Evolutionary conservation across 148 eudicot species (phyloP).

Genomic region (Diospyros kaki): DNA sequence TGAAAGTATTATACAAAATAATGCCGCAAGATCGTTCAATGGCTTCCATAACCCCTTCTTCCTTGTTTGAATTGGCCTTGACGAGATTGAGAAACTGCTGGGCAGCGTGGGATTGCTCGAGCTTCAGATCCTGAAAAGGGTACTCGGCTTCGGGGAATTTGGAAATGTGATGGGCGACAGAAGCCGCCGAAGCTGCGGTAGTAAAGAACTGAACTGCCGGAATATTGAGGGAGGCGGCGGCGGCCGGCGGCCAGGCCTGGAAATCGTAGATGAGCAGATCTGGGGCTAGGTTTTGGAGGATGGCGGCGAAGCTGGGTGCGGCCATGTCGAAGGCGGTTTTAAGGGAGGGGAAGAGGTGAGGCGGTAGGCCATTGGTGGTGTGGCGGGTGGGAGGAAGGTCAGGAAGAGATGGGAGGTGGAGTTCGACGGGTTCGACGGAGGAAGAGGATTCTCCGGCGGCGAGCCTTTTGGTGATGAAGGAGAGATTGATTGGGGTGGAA

Average conservation of each 20-base stretch:
- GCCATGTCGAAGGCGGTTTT: conserved; percentile 21
- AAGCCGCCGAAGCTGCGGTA: conserved; percentile 1
- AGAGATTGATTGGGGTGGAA: conserved; percentile 24
- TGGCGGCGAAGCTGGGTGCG: conserved; percentile 3
- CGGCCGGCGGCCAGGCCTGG: conserved; percentile 23
- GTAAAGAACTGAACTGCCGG: conserved; percentile 19
- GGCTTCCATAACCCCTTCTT: not conserved
- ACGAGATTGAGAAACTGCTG: not conserved
- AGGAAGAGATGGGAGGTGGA: conserved; percentile 21
- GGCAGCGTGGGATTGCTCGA: not conserved
- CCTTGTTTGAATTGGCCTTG: not conserved
- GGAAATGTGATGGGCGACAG: not conserved
- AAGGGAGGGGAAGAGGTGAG: conserved; percentile 22
- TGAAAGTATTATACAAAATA: conserved; percentile 17
- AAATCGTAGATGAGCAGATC: conserved; percentile 27
- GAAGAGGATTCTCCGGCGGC: conserved; percentile 4
- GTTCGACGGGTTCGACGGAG: conserved; percentile 19
- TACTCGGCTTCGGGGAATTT: conserved; percentile 3
- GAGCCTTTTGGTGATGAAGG: too few relatives aligned
- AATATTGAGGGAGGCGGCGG: conserved; percentile 11
- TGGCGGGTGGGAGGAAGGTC: too few relatives aligned
- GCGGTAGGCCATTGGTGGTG: conserved; percentile 14
- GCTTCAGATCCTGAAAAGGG: conserved; percentile 23
- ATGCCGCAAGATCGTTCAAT: conserved; percentile 3
- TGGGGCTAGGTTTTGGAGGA: conserved; percentile 14